Percentiles rank a stretch among this genome's conserved stretches.
phyloP scores from a whole-genome alignment of 805 yeast genomes.

The Dipodascus geniculatus region DNA sequence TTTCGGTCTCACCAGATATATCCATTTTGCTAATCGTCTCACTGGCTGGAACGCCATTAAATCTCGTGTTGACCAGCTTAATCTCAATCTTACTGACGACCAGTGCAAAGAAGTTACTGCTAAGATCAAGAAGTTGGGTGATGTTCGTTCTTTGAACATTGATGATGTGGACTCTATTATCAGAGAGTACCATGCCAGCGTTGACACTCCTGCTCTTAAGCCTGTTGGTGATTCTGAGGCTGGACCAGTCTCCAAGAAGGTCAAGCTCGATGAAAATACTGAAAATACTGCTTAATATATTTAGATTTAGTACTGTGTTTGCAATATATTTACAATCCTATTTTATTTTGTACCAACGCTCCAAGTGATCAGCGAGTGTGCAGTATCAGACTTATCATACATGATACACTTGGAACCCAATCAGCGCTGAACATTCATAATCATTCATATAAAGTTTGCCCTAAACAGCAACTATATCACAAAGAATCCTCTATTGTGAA shows the following conservation, averaged over 20 bases:
- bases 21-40: slow-evolving; percentile 94
- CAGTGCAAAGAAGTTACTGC: slow-evolving; percentile 92
- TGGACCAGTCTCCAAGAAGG: not conserved
- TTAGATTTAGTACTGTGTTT: no score
- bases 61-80: slow-evolving; percentile 94
- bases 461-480: no score
- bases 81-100: slow-evolving; percentile 77
- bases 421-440: no score
- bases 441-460: no score
- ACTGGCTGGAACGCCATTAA: slow-evolving; percentile 99
- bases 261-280: not conserved
- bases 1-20: slow-evolving; percentile 91
- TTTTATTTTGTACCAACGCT: not conserved
- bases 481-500: no score
- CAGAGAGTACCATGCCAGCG: slow-evolving; percentile 78
- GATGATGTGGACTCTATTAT: slow-evolving; percentile 97
- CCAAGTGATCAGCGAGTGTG: no score
- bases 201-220: slow-evolving; percentile 16
- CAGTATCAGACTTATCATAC: no score
- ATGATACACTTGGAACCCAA: no score
- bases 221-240: not conserved
- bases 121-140: slow-evolving; percentile 90
- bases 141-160: slow-evolving; percentile 84
- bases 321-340: not conserved
- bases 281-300: not conserved